Base-by-base conservation (phyloP, 2,329 filamentous ascomycete genomes). In the Cordyceps fumosorosea region DNA sequence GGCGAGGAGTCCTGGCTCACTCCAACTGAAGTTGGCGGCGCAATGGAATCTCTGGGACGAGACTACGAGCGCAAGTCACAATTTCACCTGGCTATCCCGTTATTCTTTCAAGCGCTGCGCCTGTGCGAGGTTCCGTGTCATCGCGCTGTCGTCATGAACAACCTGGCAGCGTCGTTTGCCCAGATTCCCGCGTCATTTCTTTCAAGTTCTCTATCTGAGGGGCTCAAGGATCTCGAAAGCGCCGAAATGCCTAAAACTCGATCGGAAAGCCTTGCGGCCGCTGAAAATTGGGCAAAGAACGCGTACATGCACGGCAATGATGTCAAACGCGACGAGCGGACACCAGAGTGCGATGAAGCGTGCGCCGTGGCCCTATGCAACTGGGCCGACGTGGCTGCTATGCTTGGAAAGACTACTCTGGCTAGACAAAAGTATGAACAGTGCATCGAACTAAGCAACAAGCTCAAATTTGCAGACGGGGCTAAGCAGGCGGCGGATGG, bases 361-460 rank as follows among this genome's bases (percentile, higher is more conserved):
- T 97, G 93, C 70, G 89, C 89, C 2, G 89, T 89, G 6, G 89
- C 93, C 8, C 86, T 90, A n/a, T 89, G 91, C 73, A 96, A 96
- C 71, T 83, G 96, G 59, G 93, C 87, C 26, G 90, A 96, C 68
- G 88, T 97, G 67, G 88, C 90, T 0, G 86, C 89, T 66, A 87
- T 95, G 83, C 76, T 87, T 64, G 88, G 89, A 1, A 82, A 89
- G 67, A 69, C 80, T 1, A 77, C 78, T 4, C 81, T 89, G 66
- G 92, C 93, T 1, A 81, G 81, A 68, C 81, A 80, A 67, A 84
- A 83, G 70, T 96, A 90, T 70, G 76, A 81, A 60, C 84, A 96
- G 71, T 88, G 89, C 11, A 81, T 84, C 60, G 80, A 80, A 22
- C 73, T 93, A 72, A 82, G 84, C 64, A 78, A 76, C 66, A 79